Percentiles rank a stretch among this genome's conserved stretches.
Evolutionary conservation across 2,329 filamentous ascomycete species (phyloP).

Genomic region (Sclerotinia glacialis): DNA sequence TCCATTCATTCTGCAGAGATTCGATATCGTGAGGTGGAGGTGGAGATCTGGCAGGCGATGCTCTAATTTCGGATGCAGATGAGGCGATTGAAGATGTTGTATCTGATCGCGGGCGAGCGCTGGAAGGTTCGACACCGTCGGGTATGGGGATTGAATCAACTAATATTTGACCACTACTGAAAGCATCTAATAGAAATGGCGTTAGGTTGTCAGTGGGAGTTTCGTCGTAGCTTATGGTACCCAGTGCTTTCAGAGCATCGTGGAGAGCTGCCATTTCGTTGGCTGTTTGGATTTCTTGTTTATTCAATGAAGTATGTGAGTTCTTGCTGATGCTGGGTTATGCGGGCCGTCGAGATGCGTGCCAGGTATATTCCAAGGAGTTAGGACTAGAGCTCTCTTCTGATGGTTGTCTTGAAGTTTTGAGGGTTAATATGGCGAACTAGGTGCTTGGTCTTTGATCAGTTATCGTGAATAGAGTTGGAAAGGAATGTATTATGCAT

Average conservation of each 20-base stretch:
- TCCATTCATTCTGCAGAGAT: conserved; percentile 75
- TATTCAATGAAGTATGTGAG: not conserved
- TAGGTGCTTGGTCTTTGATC: not conserved
- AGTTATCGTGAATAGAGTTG: not conserved
- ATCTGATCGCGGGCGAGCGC: conserved; percentile 56
- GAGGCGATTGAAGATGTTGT: conserved; percentile 48
- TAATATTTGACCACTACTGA: conserved; percentile 66
- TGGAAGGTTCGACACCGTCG: conserved; percentile 45
- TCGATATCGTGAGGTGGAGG: conserved; percentile 48
- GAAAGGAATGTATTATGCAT: not conserved
- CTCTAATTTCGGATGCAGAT: conserved; percentile 51
- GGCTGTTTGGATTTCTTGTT: not conserved
- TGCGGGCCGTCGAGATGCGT: not conserved
- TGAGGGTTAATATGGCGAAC: not conserved
- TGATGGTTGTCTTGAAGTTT: not conserved
- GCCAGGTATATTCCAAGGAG: not conserved
- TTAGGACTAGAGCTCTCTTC: not conserved
- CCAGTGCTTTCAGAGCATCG: conserved; percentile 56
- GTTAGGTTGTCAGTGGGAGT: conserved; percentile 49
- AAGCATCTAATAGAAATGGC: conserved; percentile 56
- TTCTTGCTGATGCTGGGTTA: not conserved
- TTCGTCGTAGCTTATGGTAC: conserved; percentile 53
- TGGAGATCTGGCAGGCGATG: conserved; percentile 49
- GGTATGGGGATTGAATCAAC: conserved; percentile 71
- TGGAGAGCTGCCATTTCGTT: conserved; percentile 55